Evolutionary conservation across 768 basidiomycete species (phyloP), one percentile per base, ranked within the genome.

Genomic region (Dacryopinax spathularia): DNA sequence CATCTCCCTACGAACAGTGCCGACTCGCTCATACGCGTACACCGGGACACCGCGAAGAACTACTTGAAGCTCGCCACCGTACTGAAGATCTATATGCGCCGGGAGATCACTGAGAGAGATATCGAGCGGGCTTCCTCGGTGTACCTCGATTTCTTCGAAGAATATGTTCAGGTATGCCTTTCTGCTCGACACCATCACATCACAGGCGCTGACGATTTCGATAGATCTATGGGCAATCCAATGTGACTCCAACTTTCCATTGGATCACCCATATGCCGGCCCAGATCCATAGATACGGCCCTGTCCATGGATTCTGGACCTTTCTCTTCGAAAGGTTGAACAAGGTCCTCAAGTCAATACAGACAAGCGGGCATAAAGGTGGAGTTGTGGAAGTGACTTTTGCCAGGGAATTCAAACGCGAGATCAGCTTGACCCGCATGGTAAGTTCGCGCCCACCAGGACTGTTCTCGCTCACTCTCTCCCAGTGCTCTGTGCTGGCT

Each of bases 221-320:
- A 41, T 41, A 77, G 75, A 62, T 75, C 0, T 76, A 76, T 59
- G 73, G 75, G 0, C 64, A 66, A 0, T 65, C 62, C 0, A 66
- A 70, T 1, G 71, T 78, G 6, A 67, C 68, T 22, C 77, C 74
- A 2, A 78, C 77, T 63, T 73, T 75, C 43, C 77, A 78, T 61
- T 77, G 73, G 33, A 67, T 70, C 0, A 74, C 69, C 0, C 77
- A 78, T 39, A 69, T 73, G 0, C 35, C 68, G 0, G 68, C 65
- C 0, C 70, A 65, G 43, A 65, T 74, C 0, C 66, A 65, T 0
- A 71, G 74, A 39, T 77, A 70, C 61, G 75, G 77, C 0, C 76
- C 77, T 2, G 64, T 77, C 0, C 72, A 74, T 31, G 70, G 69
- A 7, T 77, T 76, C 61, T 77, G 76, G 76, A 73, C 69, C 0